Evolutionary conservation across 352 stramenopile genomes (phyloP), one percentile per base, ranked within the genome.

Genomic region (Phytophthora boehmeriae): DNA sequence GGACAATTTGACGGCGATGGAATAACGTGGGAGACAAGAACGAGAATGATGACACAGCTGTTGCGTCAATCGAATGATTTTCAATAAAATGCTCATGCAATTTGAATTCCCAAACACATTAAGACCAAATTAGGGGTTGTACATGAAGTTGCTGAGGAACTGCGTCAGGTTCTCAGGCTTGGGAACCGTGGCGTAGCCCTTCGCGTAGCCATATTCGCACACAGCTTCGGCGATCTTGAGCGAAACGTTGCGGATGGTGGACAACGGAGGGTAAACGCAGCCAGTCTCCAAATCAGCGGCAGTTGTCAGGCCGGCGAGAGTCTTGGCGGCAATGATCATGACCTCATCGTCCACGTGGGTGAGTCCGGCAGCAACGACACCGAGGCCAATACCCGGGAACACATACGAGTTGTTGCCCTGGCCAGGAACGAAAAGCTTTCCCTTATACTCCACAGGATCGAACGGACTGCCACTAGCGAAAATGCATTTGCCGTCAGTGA

Each of bases 371-470:
- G 96, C 76, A n/a, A 98, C 90, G 19, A 94, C 95, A 35, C 92
- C 96, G 4, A 99, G 83, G 20, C 95, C 97, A 54, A 99, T 82
- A 46, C 96, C 97, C 19, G 97, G 96, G 82, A 99, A 99, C 63
- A 99, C 92, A 76, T 98, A 99, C 71, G 96, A 93, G 78, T 98
- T 98, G 83, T 98, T 98, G 70, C 89, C 86, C 69, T 98, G 92
- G 38, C 87, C 86, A 25, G 92, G 92, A 44, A 93, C 76, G 53
- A 78, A 93, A 16, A 69, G 88, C 63, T 92, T 80, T 50, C 89
- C 95, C 59, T 97, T 88, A 53, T 97, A 80, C 63, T 88, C 67
- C 6, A 99, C 92, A 5, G 95, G 90, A 73, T 98, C 92, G 79
- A 99, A 99, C 16, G 97, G 96, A 38, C 84, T 97, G 42, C 97